phyloP scores from a whole-genome alignment of 2,329 filamentous ascomycete genomes.

The Delphinella strobiligena region DNA sequence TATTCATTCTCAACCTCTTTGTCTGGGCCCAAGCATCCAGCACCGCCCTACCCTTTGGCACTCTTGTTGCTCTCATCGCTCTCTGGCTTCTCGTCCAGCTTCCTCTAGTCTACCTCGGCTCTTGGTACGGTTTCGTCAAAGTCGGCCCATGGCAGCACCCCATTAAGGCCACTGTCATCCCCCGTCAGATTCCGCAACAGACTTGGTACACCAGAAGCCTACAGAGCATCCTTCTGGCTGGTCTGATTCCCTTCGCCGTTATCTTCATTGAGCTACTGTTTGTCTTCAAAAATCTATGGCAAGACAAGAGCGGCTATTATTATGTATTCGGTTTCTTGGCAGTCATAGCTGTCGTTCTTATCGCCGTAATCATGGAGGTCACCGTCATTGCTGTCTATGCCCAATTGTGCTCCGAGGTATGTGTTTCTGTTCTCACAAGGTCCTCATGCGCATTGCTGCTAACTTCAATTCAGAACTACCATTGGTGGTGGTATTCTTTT shows the following conservation, averaged over 20 bases:
- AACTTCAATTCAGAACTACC: slow-evolving; percentile 51
- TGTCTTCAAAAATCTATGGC: slow-evolving; percentile 77
- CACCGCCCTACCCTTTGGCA: slow-evolving; percentile 75
- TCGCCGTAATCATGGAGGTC: slow-evolving; percentile 69
- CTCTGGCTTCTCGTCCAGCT: slow-evolving; percentile 81
- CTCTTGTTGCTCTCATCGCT: slow-evolving; percentile 57
- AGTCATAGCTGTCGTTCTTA: slow-evolving; percentile 58
- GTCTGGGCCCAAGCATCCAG: slow-evolving; percentile 84
- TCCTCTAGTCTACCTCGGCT: slow-evolving; percentile 69
- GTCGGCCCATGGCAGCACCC: slow-evolving; percentile 66
- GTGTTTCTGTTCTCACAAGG: slow-evolving; percentile 9
- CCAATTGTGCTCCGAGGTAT: slow-evolving; percentile 64
- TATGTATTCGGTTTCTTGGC: slow-evolving; percentile 82
- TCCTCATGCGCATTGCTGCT: slow-evolving; percentile 6
- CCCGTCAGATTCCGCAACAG: slow-evolving; percentile 63
- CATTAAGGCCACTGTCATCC: slow-evolving; percentile 59
- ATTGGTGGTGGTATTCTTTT: slow-evolving; percentile 92
- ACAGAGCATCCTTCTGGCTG: slow-evolving; percentile 57
- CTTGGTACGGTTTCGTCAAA: slow-evolving; percentile 61
- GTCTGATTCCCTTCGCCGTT: slow-evolving; percentile 72
- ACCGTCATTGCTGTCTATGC: slow-evolving; percentile 75
- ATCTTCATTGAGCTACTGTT: slow-evolving; percentile 81
- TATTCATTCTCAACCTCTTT: slow-evolving; percentile 77
- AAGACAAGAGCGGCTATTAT: slow-evolving; percentile 85
- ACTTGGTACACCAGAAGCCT: slow-evolving; percentile 60